These are phyloP conservation scores for Guillardia theta DNA, from an alignment of 78 protist species.

Conservation along the genomic window DNA sequence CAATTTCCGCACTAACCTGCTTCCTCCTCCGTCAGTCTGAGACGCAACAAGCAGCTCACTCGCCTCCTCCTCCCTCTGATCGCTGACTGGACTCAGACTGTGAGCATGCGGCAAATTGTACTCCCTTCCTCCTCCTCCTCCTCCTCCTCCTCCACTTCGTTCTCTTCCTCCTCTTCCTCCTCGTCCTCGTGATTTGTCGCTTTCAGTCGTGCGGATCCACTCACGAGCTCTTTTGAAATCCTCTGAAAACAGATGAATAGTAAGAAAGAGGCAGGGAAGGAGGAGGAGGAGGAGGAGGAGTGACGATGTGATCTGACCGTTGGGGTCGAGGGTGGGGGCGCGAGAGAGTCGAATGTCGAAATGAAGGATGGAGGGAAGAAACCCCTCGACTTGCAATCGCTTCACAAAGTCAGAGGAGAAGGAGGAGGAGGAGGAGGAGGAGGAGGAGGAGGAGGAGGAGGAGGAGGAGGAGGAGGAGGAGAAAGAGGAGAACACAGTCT, in stretches of 20 bases:
- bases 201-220: no score
- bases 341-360: background rate
- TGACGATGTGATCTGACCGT: background rate
- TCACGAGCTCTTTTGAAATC: background rate
- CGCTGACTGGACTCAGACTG: background rate
- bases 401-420: background rate
- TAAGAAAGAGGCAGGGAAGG: background rate
- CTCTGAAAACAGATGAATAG: background rate
- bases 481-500: background rate
- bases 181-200: no score
- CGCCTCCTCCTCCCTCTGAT: no score
- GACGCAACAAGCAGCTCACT: no score
- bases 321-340: background rate
- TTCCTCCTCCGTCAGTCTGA: no score
- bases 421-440: background rate
- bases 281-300: background rate
- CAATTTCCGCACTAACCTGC: no score
- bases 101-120: background rate
- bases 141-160: no score
- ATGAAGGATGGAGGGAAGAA: background rate
- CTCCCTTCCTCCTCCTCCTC: background rate
- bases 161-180: no score
- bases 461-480: background rate
- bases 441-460: background rate
- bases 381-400: background rate